Evolutionary conservation across 1,139 yeast genomes (phyloP).

Genomic region (Lodderomyces pseudojiufengensis): DNA sequence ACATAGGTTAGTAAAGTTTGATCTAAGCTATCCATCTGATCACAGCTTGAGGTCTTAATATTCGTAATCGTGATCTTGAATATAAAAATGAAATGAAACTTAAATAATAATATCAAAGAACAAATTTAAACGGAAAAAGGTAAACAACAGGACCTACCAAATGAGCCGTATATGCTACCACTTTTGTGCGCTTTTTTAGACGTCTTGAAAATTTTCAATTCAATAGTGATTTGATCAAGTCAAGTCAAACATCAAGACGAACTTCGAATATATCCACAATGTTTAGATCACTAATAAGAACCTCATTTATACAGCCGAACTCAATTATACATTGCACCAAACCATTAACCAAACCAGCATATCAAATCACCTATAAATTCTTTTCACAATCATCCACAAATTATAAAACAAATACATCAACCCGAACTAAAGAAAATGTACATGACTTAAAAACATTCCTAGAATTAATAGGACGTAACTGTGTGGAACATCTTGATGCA

Average conservation of each 20-base stretch:
- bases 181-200: too few species aligned
- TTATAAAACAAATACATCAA: constrained; percentile 34
- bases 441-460: constrained; percentile 76
- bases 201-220: too few species aligned
- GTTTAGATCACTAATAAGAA: constrained; percentile 9
- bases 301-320: constrained; percentile 1
- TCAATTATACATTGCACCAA: background rate
- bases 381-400: constrained; percentile 17
- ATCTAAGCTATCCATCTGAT: constrained; percentile 6
- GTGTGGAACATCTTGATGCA: constrained; percentile 60
- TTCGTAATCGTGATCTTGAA: too few species aligned
- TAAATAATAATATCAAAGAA: too few species aligned
- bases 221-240: background rate
- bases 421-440: constrained; percentile 49
- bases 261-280: constrained; percentile 3
- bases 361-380: constrained; percentile 1
- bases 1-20: constrained; percentile 10
- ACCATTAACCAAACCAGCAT: background rate
- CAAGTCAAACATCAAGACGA: background rate
- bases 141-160: too few species aligned
- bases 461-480: constrained; percentile 69
- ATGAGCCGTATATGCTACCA: too few species aligned
- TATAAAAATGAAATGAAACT: too few species aligned
- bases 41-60: too few species aligned
- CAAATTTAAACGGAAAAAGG: too few species aligned